Evolutionary conservation across 108 stramenopile genomes (phyloP).

Genomic region (Halocafeteria seosinensis): DNA sequence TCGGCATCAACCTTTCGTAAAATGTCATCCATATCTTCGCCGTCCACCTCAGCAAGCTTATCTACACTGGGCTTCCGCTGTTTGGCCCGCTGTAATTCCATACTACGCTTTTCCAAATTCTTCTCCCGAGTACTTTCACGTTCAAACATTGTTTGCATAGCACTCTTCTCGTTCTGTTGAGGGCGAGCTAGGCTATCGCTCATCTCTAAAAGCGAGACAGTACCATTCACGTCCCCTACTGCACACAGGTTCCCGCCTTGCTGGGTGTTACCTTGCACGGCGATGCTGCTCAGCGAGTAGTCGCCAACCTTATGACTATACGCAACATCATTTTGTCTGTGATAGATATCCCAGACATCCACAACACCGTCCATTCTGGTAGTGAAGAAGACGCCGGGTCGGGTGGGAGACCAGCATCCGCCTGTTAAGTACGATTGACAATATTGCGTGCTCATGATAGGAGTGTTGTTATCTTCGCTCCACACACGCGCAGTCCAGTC

Average conservation of each 20-base stretch:
- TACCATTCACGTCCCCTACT: conserved; percentile 61
- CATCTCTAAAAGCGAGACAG: conserved; percentile 58
- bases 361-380: conserved; percentile 59
- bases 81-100: conserved; percentile 25
- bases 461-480: conserved; percentile 57
- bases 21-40: conserved; percentile 26
- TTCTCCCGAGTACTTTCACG: conserved; percentile 63
- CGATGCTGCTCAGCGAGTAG: conserved; percentile 42
- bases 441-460: conserved; percentile 60
- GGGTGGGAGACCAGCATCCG: conserved; percentile 65
- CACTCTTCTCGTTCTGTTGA: conserved; percentile 48
- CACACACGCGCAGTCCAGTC: conserved; percentile 69
- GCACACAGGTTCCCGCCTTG: conserved; percentile 52
- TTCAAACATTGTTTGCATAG: conserved; percentile 55
- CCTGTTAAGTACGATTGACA: conserved; percentile 50
- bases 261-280: conserved; percentile 46
- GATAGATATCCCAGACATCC: conserved; percentile 65
- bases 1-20: conserved; percentile 36
- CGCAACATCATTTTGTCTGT: conserved; percentile 62
- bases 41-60: conserved; percentile 22
- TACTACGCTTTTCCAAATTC: conserved; percentile 47
- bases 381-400: conserved; percentile 68
- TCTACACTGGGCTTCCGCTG: conserved; percentile 14
- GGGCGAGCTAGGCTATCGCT: conserved; percentile 42
- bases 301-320: conserved; percentile 68